These are phyloP conservation scores for Udeniomyces megalosporus DNA, from an alignment of 768 basidiomycete species.

Conservation along the genomic window DNA sequence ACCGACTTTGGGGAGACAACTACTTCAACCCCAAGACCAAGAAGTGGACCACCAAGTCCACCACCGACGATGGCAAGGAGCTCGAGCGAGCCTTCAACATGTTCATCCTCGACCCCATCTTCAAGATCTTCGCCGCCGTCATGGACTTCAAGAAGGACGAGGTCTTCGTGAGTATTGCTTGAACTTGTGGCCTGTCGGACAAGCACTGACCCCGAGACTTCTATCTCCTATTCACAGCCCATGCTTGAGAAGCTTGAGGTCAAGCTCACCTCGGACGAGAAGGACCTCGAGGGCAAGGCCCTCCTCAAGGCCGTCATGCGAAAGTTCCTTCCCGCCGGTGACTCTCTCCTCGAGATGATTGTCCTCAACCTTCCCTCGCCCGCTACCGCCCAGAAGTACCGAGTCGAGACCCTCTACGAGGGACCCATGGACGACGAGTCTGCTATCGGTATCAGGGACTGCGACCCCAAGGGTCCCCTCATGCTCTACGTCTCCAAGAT, in stretches of 20 bases:
- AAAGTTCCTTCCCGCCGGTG: slow-evolving; percentile 98
- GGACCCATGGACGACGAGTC: slow-evolving; percentile 99
- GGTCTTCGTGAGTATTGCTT: slow-evolving; percentile 31
- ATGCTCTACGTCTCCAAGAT: slow-evolving; percentile 99
- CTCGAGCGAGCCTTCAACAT: slow-evolving; percentile 96
- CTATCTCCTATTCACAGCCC: slow-evolving; percentile 17
- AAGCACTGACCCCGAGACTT: background rate
- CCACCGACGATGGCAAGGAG: slow-evolving; percentile 64
- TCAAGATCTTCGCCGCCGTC: slow-evolving; percentile 91
- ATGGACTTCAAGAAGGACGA: slow-evolving; percentile 99
- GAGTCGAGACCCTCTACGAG: slow-evolving; percentile 98
- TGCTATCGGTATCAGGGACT: slow-evolving; percentile 94
- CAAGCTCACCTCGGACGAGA: slow-evolving; percentile 71
- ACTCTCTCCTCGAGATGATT: slow-evolving; percentile 98
- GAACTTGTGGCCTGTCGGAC: background rate
- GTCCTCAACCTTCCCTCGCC: slow-evolving; percentile 98
- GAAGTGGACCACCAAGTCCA: slow-evolving; percentile 78
- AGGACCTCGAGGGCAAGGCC: slow-evolving; percentile 83
- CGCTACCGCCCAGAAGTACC: slow-evolving; percentile 90
- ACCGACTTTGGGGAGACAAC: slow-evolving; percentile 97
- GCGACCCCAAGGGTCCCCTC: slow-evolving; percentile 88
- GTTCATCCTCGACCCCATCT: slow-evolving; percentile 98
- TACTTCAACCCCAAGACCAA: slow-evolving; percentile 92
- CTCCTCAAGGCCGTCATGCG: slow-evolving; percentile 97
- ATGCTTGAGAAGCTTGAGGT: slow-evolving; percentile 96